Evolutionary conservation across 495 filamentous ascomycete genomes (phyloP).

Genomic region (Penicillium waksmanii): DNA sequence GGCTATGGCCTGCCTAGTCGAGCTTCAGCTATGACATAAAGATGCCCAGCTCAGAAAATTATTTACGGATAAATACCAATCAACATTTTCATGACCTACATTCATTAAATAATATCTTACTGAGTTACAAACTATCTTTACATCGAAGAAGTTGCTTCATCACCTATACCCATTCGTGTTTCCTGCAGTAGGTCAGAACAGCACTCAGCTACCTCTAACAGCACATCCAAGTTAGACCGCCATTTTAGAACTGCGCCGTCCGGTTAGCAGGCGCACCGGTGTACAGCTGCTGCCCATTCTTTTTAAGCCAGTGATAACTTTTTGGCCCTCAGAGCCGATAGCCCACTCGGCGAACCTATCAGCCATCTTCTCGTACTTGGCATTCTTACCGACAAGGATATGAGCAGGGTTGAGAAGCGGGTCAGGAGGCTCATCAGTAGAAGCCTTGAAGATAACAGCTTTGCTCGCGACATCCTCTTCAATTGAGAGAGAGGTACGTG

Average conservation of each 20-base stretch:
- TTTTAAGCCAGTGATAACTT: constrained; percentile 13
- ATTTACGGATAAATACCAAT: too few species aligned
- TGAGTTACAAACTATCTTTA: too few species aligned
- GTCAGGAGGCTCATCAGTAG: constrained; percentile 32
- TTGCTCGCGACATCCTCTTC: constrained; percentile 23
- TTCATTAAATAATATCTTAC: too few species aligned
- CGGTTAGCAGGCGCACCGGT: not conserved
- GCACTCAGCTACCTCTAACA: not conserved
- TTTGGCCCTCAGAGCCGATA: constrained; percentile 36
- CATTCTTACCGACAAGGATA: constrained; percentile 36
- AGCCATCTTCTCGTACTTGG: constrained; percentile 32
- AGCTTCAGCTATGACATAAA: not conserved
- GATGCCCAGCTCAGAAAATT: not conserved
- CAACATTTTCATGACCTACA: too few species aligned
- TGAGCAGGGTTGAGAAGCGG: constrained; percentile 45
- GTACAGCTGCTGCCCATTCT: not conserved
- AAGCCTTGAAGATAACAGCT: constrained; percentile 41
- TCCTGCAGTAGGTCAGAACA: not conserved
- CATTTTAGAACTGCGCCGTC: not conserved
- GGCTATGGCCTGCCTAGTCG: too few species aligned
- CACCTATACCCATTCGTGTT: not conserved
- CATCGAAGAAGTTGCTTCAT: too few species aligned
- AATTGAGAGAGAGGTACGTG: constrained; percentile 45
- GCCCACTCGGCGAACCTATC: constrained; percentile 41
- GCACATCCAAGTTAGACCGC: not conserved